Conservation (phyloP, 2,329 filamentous ascomycete species). For the Trichoderma koningii region DNA sequence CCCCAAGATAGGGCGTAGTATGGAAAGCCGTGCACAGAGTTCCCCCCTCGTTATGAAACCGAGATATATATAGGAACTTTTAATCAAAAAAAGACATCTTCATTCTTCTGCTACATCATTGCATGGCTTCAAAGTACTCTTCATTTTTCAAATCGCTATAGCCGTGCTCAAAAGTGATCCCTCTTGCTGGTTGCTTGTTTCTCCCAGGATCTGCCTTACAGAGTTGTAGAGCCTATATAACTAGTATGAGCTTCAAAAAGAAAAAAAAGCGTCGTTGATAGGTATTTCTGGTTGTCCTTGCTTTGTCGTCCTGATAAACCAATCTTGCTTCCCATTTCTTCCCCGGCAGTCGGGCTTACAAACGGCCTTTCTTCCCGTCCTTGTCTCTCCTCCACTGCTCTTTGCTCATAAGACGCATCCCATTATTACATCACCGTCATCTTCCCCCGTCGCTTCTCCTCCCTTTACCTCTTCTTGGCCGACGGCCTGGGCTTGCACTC, state of each 20-base stretch:
- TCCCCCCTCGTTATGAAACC: slow-evolving; percentile 24
- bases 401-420: slow-evolving; percentile 2
- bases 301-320: slow-evolving; percentile 12
- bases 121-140: neutral
- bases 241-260: slow-evolving; percentile 11
- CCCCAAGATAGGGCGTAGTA: neutral
- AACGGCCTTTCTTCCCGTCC: neutral
- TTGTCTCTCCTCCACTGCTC: neutral
- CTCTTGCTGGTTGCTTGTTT: neutral
- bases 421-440: slow-evolving; percentile 7
- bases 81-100: slow-evolving; percentile 15
- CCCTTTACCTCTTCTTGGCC: slow-evolving; percentile 58
- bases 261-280: slow-evolving; percentile 9
- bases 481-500: slow-evolving; percentile 64
- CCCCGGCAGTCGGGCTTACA: neutral
- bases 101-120: neutral
- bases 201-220: neutral
- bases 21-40: slow-evolving; percentile 3
- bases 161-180: neutral
- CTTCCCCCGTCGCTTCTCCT: neutral
- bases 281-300: slow-evolving; percentile 1
- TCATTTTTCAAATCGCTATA: neutral
- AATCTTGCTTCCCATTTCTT: neutral
- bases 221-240: slow-evolving; percentile 10
- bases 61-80: slow-evolving; percentile 23